A percentile compares a stretch with the other conserved stretches of the same genome.
These are phyloP conservation scores for Geosmithia flava DNA, from an alignment of 2,329 filamentous ascomycete genomes.

Conservation along the genomic window DNA sequence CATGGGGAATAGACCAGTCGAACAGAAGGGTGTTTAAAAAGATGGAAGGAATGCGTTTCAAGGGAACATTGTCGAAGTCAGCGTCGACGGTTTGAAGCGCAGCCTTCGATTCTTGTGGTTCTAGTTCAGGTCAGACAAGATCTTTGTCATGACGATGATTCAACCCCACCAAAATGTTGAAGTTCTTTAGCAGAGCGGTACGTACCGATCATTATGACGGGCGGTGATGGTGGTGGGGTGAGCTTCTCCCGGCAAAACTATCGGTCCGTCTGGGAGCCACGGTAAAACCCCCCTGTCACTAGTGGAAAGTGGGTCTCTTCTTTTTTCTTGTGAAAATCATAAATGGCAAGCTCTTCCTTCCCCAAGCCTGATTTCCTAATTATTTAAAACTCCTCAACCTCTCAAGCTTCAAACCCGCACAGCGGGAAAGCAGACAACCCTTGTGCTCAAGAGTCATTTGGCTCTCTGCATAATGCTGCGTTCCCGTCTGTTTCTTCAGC, in stretches of 20 bases:
- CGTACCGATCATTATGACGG: background rate
- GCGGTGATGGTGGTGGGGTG: background rate
- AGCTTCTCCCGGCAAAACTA: background rate
- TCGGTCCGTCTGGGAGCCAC: background rate
- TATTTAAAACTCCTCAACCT: background rate
- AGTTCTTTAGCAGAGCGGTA: background rate
- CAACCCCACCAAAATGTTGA: background rate
- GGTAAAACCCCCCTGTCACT: background rate
- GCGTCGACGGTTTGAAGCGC: background rate
- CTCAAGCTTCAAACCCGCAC: background rate
- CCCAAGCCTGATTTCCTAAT: background rate
- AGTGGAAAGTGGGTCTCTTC: background rate
- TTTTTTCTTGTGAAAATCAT: background rate
- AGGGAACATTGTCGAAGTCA: background rate
- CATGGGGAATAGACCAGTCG: conserved; percentile 24
- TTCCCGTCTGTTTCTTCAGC: conserved; percentile 15
- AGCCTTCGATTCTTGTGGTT: too few relatives aligned
- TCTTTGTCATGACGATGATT: background rate
- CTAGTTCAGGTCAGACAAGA: too few relatives aligned
- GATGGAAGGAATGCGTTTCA: background rate
- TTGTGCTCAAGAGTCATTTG: background rate
- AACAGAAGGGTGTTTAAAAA: conserved; percentile 2
- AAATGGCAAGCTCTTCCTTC: conserved; percentile 1
- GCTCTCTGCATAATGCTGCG: conserved; percentile 21
- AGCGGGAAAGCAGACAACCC: background rate